These are phyloP conservation scores for Petasospora fabianii DNA, from an alignment of 1,139 yeast species.

Conservation along the genomic window DNA sequence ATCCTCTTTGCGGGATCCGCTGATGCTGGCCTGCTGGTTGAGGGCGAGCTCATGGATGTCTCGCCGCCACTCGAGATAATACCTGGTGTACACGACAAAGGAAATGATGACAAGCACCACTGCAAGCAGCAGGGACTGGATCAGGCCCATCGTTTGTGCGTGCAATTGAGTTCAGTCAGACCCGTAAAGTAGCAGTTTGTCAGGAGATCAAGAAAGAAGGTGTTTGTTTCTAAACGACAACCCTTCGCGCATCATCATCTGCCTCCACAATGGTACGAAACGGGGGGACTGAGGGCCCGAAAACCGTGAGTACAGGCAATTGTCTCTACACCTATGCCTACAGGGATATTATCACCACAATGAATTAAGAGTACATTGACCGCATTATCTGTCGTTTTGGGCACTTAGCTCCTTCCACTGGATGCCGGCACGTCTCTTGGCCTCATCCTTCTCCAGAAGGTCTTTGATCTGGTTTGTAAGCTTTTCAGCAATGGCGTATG, in stretches of 20 bases:
- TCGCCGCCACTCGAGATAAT: slow-evolving; percentile 34
- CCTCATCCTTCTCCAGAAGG: slow-evolving; percentile 47
- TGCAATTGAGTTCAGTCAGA: no score
- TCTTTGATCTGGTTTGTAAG: slow-evolving; percentile 63
- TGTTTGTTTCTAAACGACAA: no score
- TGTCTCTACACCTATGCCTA: no score
- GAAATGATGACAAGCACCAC: slow-evolving; percentile 1
- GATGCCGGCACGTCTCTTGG: slow-evolving; percentile 30
- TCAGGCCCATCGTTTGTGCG: not conserved
- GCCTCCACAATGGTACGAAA: no score
- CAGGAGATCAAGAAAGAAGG: not conserved
- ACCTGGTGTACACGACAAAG: slow-evolving; percentile 19
- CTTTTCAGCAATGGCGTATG: slow-evolving; percentile 58
- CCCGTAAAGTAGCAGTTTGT: no score
- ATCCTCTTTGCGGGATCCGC: slow-evolving; percentile 49
- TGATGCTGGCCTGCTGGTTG: slow-evolving; percentile 53
- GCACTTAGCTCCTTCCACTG: slow-evolving; percentile 24
- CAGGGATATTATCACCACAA: no score
- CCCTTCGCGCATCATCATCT: no score
- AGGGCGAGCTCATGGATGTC: slow-evolving; percentile 60
- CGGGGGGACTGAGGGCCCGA: no score
- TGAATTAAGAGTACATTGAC: no score
- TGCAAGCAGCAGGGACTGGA: not conserved
- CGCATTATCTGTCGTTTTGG: slow-evolving; percentile 25
- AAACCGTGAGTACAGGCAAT: no score